phyloP scores from a whole-genome alignment of 495 filamentous ascomycete species.

The Cercophora scortea region DNA sequence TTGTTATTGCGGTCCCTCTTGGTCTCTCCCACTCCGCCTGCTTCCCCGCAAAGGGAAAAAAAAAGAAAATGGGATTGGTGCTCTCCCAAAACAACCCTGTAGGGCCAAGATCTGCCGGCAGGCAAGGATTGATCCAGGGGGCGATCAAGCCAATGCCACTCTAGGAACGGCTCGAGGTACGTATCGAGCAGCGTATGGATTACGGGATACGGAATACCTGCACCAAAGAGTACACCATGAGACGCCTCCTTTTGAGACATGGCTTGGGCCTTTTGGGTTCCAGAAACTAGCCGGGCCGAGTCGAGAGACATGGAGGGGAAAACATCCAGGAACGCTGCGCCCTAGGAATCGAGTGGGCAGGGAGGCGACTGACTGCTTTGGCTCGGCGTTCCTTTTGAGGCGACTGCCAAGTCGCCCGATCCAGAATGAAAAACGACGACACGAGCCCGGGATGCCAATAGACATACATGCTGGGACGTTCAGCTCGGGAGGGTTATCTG shows the following conservation, averaged over 20 bases:
- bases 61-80: background rate
- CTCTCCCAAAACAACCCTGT: background rate
- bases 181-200: background rate
- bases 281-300: slow-evolving; percentile 15
- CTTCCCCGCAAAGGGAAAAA: slow-evolving; percentile 4
- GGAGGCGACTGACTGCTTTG: no score
- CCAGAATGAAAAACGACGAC: no score
- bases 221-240: background rate
- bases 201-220: no score
- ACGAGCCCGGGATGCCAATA: no score
- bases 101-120: background rate
- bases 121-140: background rate
- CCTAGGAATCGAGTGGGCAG: no score
- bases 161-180: no score
- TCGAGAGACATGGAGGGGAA: slow-evolving; percentile 7
- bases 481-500: no score
- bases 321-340: background rate
- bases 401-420: no score
- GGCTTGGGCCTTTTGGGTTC: background rate
- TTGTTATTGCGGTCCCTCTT: slow-evolving; percentile 2
- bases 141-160: background rate
- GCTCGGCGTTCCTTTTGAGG: no score
- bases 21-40: background rate
- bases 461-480: no score
- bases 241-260: slow-evolving; percentile 3